Evolutionary conservation across 495 filamentous ascomycete species (phyloP), one percentile per base, ranked within the genome.

Genomic region (Opeltia flavorubescens): DNA sequence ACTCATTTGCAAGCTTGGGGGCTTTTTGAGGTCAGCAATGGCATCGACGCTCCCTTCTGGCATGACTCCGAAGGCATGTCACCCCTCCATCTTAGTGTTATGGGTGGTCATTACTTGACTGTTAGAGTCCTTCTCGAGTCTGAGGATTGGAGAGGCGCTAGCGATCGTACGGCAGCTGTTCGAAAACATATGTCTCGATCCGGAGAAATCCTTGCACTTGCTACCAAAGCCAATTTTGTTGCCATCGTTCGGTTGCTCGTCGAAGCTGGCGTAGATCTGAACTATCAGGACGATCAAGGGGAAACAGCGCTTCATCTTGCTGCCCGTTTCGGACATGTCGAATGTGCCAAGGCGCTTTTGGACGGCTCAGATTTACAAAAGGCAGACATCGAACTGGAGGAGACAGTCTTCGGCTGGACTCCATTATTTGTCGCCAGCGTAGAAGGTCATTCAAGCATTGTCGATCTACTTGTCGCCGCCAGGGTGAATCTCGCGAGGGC

Each of bases 291-390:
- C 58, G 77, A 83, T 47, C 81, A 84, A 35, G 89, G 89, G n/a
- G 93, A 96, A 65, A 87, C 87, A 26, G 87, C 89, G 3, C 62
- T 98, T 34, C 93, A 98, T 58, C 74, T 95, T 57, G 89, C 91
- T 12, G 93, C 93, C 21, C 78, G 88, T 28, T 89, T 87, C 58
- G 87, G 84, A 11, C 84, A 94, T 56, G 72, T 73, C 29, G 71
- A 87, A 43, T 96, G 91, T 55, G 85, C 83, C 1, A 71, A 66
- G 47, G 77, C 83, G 24, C 63, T 98, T 18, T 59, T 98, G 8
- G 66, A 80, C 6, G 86, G 84, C 11, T 79, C 76, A 0, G 55
- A 67, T 6, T 65, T 74, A 25, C 83, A 87, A 50, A 84, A 80
- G 50, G 78, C 80, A 0, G 66, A 96, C 53, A 63, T 85, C 2